These are phyloP conservation scores for Arthrobotrys entomopaga DNA, from an alignment of 2,329 filamentous ascomycete genomes.

Conservation along the genomic window DNA sequence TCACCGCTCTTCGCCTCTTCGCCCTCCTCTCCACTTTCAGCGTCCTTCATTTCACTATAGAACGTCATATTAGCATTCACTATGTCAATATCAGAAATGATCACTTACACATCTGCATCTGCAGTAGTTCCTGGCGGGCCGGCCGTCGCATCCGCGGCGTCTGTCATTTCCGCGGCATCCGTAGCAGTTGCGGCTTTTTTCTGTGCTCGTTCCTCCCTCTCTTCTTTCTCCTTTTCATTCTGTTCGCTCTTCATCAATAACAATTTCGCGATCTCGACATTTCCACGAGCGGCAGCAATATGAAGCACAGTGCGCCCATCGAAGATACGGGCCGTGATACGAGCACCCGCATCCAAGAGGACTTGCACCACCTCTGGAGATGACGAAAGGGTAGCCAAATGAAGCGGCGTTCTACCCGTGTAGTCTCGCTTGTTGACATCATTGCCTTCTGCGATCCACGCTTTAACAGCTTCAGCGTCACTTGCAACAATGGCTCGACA, in stretches of 20 bases:
- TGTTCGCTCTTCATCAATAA: slow-evolving; percentile 77
- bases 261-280: slow-evolving; percentile 74
- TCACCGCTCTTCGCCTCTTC: slow-evolving; percentile 61
- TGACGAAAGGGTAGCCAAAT: slow-evolving; percentile 77
- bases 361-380: slow-evolving; percentile 73
- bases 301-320: slow-evolving; percentile 84
- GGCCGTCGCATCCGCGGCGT: slow-evolving; percentile 58
- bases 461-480: slow-evolving; percentile 75
- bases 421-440: slow-evolving; percentile 80
- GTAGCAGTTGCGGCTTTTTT: slow-evolving; percentile 57
- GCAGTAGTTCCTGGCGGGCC: not conserved
- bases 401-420: slow-evolving; percentile 78
- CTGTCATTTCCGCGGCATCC: slow-evolving; percentile 36
- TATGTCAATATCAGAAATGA: not conserved
- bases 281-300: slow-evolving; percentile 77
- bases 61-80: not conserved
- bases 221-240: slow-evolving; percentile 75
- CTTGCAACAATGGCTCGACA: slow-evolving; percentile 83
- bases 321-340: slow-evolving; percentile 77
- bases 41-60: slow-evolving; percentile 60
- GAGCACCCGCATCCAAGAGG: slow-evolving; percentile 76
- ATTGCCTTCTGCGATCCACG: slow-evolving; percentile 74
- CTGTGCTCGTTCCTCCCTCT: slow-evolving; percentile 14
- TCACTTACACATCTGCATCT: slow-evolving; percentile 5
- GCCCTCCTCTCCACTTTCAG: slow-evolving; percentile 60